Percentiles rank a stretch among this genome's conserved stretches.
Evolutionary conservation across 2,329 filamentous ascomycete genomes (phyloP).

Genomic region (Alternaria gansuensis): DNA sequence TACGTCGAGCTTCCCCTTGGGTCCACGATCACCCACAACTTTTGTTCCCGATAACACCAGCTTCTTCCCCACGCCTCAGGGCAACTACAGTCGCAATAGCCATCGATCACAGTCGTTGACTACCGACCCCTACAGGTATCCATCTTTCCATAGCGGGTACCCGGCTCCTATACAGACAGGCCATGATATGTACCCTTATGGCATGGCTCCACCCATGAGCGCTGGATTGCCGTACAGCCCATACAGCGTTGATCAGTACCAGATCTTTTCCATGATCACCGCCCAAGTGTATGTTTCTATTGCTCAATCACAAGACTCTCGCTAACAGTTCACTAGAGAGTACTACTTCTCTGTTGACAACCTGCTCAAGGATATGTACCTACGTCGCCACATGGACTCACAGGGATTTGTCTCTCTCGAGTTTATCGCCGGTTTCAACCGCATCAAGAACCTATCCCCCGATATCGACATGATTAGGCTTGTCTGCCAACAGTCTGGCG

Average conservation of each 20-base stretch:
- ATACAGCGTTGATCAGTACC: conserved; percentile 65
- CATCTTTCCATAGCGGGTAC: conserved; percentile 46
- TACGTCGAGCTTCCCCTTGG: conserved; percentile 47
- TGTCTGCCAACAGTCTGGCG: conserved; percentile 75
- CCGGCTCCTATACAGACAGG: conserved; percentile 57
- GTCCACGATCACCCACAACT: conserved; percentile 50
- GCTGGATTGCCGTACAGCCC: conserved; percentile 65
- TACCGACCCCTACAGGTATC: conserved; percentile 60
- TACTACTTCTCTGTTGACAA: conserved; percentile 99
- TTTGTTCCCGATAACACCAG: conserved; percentile 48
- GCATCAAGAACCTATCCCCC: conserved; percentile 76
- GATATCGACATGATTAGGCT: conserved; percentile 77
- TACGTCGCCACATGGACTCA: conserved; percentile 91
- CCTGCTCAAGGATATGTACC: conserved; percentile 88
- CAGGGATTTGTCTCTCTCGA: conserved; percentile 87
- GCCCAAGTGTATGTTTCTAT: conserved; percentile 63
- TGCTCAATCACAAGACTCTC: background rate
- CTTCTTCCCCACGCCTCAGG: conserved; percentile 43
- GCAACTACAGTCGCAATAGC: conserved; percentile 60
- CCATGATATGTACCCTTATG: conserved; percentile 67
- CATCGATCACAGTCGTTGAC: conserved; percentile 70
- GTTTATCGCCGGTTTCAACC: conserved; percentile 85
- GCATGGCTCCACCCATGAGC: conserved; percentile 64
- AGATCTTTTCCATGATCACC: conserved; percentile 66
- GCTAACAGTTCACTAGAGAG: conserved; percentile 67